Percentiles rank a stretch among this genome's conserved stretches.
These are phyloP conservation scores for Clavariopsis aquatica DNA, from an alignment of 495 filamentous ascomycete genomes.

Conservation along the genomic window DNA sequence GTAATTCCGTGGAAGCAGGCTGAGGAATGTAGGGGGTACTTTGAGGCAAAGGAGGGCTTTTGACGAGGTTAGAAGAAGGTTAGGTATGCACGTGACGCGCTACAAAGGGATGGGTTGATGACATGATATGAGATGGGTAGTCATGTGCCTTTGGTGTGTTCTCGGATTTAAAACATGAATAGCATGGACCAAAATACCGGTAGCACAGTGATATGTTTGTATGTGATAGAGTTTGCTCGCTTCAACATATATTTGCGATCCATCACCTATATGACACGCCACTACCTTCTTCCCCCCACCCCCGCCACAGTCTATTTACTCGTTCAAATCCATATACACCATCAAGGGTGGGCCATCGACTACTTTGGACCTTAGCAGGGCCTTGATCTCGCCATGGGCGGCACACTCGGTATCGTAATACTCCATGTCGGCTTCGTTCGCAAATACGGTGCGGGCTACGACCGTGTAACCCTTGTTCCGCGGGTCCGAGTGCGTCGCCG, in stretches of 20 bases:
- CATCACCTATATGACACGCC: no score
- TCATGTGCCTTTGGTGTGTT: no score
- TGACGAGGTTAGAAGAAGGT: no score
- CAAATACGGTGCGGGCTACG: constrained; percentile 60
- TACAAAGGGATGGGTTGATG: no score
- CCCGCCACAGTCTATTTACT: not conserved
- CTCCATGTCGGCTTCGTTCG: constrained; percentile 65
- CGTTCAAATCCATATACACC: constrained; percentile 34
- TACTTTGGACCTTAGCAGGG: constrained; percentile 42
- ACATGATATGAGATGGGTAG: no score
- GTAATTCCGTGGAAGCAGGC: constrained; percentile 73
- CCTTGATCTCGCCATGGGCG: constrained; percentile 64
- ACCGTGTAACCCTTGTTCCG: constrained; percentile 66
- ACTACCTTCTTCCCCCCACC: not conserved
- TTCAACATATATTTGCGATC: no score
- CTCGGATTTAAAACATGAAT: no score
- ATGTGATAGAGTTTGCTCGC: no score
- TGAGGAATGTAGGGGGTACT: constrained; percentile 65
- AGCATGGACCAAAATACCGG: no score
- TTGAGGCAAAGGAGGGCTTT: constrained; percentile 57
- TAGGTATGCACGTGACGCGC: no score
- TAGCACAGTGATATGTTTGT: no score
- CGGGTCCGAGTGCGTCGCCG: constrained; percentile 52
- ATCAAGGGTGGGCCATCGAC: constrained; percentile 26
- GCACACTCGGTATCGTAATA: constrained; percentile 67